Percentiles rank a stretch among this genome's conserved stretches.
These are phyloP conservation scores for Solanum gracilifrons DNA, from an alignment of 257 asterid genomes.

Conservation along the genomic window DNA sequence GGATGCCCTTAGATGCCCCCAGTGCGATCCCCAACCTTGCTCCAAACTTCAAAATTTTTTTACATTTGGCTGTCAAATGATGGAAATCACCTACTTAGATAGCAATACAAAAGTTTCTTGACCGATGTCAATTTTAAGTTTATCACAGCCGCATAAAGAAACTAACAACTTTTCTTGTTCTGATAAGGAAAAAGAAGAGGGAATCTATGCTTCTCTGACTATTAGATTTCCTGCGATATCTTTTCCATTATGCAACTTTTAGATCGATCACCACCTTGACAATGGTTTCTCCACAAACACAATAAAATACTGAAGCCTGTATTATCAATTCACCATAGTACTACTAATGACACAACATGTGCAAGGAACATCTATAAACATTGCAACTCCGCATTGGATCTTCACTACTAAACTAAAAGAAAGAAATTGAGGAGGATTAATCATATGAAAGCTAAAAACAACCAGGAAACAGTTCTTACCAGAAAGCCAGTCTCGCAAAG, in stretches of 20 bases:
- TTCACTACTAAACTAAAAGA: background rate
- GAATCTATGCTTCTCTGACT: background rate
- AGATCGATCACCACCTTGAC: background rate
- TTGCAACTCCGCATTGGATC: background rate
- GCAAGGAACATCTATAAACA: background rate
- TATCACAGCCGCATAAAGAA: background rate
- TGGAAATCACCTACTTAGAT: background rate
- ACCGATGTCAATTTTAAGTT: background rate
- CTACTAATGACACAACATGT: background rate
- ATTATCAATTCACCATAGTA: background rate
- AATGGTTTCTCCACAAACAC: background rate
- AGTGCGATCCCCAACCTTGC: conserved; percentile 60
- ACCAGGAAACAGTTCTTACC: conserved; percentile 23
- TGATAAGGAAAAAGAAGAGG: background rate
- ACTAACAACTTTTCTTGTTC: background rate
- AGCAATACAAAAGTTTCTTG: background rate
- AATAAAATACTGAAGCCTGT: background rate
- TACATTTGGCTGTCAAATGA: conserved; percentile 32
- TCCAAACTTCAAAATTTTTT: conserved; percentile 39
- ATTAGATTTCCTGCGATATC: background rate
- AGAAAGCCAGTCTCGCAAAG: conserved; percentile 70
- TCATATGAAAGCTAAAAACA: background rate
- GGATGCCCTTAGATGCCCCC: conserved; percentile 75
- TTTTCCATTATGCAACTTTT: background rate
- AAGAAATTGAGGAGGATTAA: background rate